Evolutionary conservation across 1,284 basidiomycete genomes (phyloP).

Genomic region (Puccinia polysora): DNA sequence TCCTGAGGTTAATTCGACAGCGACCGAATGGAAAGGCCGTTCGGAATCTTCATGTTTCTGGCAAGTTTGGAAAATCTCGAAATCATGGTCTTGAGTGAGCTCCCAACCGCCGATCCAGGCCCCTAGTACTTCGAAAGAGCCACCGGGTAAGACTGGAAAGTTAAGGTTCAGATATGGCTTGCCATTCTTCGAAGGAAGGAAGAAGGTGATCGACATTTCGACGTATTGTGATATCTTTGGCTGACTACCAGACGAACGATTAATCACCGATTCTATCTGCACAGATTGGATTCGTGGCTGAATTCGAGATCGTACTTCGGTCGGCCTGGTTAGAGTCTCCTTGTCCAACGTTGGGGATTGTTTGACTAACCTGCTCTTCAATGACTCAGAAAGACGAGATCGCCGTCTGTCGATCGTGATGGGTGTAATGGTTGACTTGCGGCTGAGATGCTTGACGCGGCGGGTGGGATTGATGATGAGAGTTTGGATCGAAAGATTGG

Average conservation of each 20-base stretch:
- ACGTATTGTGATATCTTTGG: constrained; percentile 2
- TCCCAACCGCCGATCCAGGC: constrained; percentile 19
- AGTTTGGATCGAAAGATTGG: constrained; percentile 10
- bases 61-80: too few relatives aligned
- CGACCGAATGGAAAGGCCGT: too few relatives aligned
- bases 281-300: constrained; percentile 5
- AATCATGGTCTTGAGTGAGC: constrained; percentile 12
- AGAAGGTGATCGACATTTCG: constrained; percentile 26
- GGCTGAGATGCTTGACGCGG: constrained; percentile 1
- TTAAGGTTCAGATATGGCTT: neutral
- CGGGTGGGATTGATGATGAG: constrained; percentile 1
- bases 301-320: neutral
- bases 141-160: neutral
- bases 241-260: neutral
- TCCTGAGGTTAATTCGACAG: too few relatives aligned
- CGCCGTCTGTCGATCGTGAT: constrained; percentile 2
- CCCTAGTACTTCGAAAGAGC: constrained; percentile 3
- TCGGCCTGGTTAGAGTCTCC: neutral
- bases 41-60: too few relatives aligned
- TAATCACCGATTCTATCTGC: constrained; percentile 17
- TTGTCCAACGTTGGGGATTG: neutral
- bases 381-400: neutral
- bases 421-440: neutral
- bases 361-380: neutral
- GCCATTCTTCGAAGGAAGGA: neutral